Evolutionary conservation across 2,329 filamentous ascomycete genomes (phyloP).

Genomic region (Penicillium sp.): DNA sequence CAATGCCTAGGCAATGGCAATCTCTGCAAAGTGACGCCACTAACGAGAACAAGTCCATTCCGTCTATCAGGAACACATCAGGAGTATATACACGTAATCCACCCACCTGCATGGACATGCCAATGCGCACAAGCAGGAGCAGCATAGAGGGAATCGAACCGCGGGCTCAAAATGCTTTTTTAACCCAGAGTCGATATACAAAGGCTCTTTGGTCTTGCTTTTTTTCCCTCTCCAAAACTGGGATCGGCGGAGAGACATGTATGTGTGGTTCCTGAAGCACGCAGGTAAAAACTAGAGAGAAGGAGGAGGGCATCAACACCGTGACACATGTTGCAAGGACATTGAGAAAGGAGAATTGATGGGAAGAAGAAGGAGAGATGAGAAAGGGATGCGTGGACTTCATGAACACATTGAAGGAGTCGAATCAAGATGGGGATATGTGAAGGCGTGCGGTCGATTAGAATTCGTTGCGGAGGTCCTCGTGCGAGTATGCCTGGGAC

Average conservation of each 20-base stretch:
- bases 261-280: not conserved
- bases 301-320: constrained; percentile 44
- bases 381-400: constrained; percentile 30
- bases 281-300: constrained; percentile 31
- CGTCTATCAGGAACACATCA: constrained; percentile 32
- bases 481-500: constrained; percentile 32
- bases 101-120: constrained; percentile 11
- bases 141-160: constrained; percentile 8
- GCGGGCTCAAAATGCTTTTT: constrained; percentile 1
- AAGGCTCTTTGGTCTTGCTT: not conserved
- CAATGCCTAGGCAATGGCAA: too few species aligned
- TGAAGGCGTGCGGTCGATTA: constrained; percentile 16
- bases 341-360: constrained; percentile 7
- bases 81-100: constrained; percentile 29
- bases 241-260: constrained; percentile 2
- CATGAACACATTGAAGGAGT: constrained; percentile 32
- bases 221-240: not conserved
- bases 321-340: constrained; percentile 38
- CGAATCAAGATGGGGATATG: constrained; percentile 15
- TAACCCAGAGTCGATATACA: not conserved
- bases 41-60: constrained; percentile 25
- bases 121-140: constrained; percentile 14
- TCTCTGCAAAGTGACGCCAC: not conserved
- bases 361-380: constrained; percentile 9
- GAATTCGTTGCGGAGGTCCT: constrained; percentile 34